Evolutionary conservation across 1,139 yeast species (phyloP).

Genomic region (Hyphopichia burtonii): DNA sequence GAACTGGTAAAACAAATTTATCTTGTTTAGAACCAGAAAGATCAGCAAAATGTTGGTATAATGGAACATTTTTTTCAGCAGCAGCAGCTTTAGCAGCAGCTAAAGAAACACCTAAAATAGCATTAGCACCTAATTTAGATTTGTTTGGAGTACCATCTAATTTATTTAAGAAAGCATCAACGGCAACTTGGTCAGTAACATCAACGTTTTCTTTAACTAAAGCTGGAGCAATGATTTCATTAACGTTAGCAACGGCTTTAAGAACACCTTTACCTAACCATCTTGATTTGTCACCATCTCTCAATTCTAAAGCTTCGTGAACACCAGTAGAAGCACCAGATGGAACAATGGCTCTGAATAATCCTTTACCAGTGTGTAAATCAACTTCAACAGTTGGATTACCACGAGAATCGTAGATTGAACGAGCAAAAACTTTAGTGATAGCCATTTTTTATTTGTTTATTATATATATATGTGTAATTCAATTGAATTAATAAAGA

Average conservation of each 20-base stretch:
- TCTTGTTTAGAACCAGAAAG: conserved; percentile 56
- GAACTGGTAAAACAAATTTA: conserved; percentile 88
- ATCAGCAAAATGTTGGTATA: conserved; percentile 81
- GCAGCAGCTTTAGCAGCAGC: conserved; percentile 96
- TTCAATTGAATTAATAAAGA: conserved; percentile 9
- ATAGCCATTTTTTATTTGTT: conserved; percentile 27
- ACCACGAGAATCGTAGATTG: conserved; percentile 97
- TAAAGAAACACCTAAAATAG: conserved; percentile 91
- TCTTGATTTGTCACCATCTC: conserved; percentile 90
- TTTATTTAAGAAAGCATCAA: conserved; percentile 73
- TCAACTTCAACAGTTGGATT: conserved; percentile 98
- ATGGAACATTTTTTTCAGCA: conserved; percentile 82
- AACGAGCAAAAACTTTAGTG: conserved; percentile 77
- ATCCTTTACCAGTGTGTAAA: conserved; percentile 78
- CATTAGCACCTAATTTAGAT: conserved; percentile 93
- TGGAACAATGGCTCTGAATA: conserved; percentile 92
- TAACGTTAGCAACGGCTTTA: conserved; percentile 91
- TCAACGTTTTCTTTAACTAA: conserved; percentile 70
- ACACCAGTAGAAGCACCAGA: conserved; percentile 97
- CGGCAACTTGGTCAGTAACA: conserved; percentile 72
- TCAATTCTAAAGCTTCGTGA: conserved; percentile 92
- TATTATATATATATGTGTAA: conserved; percentile 1
- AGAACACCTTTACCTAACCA: conserved; percentile 96
- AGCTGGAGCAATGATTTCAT: conserved; percentile 87
- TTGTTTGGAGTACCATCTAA: conserved; percentile 95